Base-by-base conservation (phyloP, 768 basidiomycete genomes). In the Paxillus involutus region DNA sequence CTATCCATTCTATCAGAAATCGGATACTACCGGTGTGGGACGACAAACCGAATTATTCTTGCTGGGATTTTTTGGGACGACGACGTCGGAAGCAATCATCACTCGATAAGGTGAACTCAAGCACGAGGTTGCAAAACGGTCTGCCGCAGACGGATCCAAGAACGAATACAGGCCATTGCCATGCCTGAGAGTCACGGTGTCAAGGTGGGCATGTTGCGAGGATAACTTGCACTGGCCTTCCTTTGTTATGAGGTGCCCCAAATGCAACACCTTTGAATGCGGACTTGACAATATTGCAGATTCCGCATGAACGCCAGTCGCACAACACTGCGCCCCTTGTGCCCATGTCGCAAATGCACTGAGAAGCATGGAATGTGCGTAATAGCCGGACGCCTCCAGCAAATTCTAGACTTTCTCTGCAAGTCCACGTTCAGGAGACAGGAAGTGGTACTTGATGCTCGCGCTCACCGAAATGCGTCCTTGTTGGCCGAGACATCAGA, bases 281-380 rank as follows among this genome's bases (percentile, higher is more conserved):
- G 10, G 84, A 82, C 63, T 80, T 82, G 47, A 80, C 74, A 32
- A 81, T 77, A 56, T 72, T 75, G 63, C 85, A 88, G 55, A 86
- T 83, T 3, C 86, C 85, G 56, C 85, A 88, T 26, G 85, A 85
- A 45, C 71, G 75, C 70, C 82, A 83, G 57, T 73, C 74, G 67
- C 86, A 88, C 17, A 84, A 63, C 1, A 63, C 61, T 4, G 75
- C 64, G 32, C 77, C 77, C 55, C 81, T 82, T 14, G 75, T 75
- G 8, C 85, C 85, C 56, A 88, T 70, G 64, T 88, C 83, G 70
- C 85, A 88, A 40, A 88, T 83, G 60, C 84, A 86, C 55, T 85
- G 84, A 3, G 82, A 75, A 52, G 82, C 78, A 55, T 87, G 81
- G 61, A 84, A 87, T 37, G 80, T 83, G 59, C 80, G 77, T 49